A percentile compares a stretch with the other conserved stretches of the same genome.
Evolutionary conservation across 2,329 filamentous ascomycete species (phyloP).

Genomic region (Nemania diffusa): DNA sequence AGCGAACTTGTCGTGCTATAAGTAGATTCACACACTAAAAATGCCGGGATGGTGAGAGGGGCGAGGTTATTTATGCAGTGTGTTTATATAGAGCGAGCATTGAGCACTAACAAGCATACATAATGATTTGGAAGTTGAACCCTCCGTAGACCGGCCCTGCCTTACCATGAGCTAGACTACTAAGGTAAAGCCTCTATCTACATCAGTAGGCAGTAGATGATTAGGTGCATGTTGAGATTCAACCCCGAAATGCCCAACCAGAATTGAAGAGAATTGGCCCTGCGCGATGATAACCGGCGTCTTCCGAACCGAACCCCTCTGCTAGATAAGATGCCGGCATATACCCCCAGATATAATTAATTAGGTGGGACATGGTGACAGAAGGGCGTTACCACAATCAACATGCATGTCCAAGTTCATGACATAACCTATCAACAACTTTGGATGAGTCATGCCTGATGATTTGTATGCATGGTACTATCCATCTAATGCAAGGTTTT

Average conservation of each 20-base stretch:
- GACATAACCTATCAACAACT: background rate
- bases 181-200: background rate
- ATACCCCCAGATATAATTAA: background rate
- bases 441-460: too few species aligned
- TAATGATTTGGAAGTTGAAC: background rate
- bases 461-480: too few species aligned
- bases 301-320: slow-evolving; percentile 4
- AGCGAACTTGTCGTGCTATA: too few species aligned
- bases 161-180: slow-evolving; percentile 2
- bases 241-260: background rate
- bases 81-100: background rate
- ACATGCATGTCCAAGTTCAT: background rate
- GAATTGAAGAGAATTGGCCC: background rate
- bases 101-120: background rate
- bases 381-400: background rate
- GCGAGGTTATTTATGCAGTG: background rate
- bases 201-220: too few species aligned
- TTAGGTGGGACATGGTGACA: background rate
- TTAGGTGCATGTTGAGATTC: background rate
- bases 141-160: slow-evolving; percentile 25
- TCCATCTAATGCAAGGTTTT: too few species aligned
- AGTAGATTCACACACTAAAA: background rate
- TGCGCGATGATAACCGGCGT: slow-evolving; percentile 12
- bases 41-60: background rate
- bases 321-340: background rate